A percentile compares a stretch with the other conserved stretches of the same genome.
phyloP scores from a whole-genome alignment of 2,329 filamentous ascomycete genomes.

The Xylariales sp. region DNA sequence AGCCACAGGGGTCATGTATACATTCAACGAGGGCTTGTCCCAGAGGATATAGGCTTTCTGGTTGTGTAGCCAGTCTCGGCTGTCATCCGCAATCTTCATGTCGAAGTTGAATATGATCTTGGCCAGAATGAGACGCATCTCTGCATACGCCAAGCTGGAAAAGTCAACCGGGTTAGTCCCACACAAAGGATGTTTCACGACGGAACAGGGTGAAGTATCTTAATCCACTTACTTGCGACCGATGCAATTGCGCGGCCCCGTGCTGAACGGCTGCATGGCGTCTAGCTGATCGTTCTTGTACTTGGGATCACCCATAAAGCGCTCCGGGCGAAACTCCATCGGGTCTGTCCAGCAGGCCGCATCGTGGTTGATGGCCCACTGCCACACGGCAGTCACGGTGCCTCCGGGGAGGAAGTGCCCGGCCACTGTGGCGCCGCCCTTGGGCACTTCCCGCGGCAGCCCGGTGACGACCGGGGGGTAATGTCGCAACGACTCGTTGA shows the following conservation, averaged over 20 bases:
- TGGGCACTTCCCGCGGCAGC: constrained; percentile 17
- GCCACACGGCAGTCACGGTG: constrained; percentile 31
- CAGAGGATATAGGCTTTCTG: constrained; percentile 25
- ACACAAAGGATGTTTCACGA: no score
- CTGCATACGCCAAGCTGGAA: constrained; percentile 29
- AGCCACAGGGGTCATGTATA: constrained; percentile 17
- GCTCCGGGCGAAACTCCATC: constrained; percentile 32
- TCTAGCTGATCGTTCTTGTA: constrained; percentile 28
- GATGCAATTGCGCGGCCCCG: constrained; percentile 35
- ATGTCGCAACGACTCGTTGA: constrained; percentile 37
- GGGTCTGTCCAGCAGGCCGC: constrained; percentile 32
- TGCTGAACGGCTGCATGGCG: constrained; percentile 30
- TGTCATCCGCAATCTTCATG: constrained; percentile 19
- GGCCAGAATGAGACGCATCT: constrained; percentile 32
- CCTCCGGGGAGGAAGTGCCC: constrained; percentile 20
- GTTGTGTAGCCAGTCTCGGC: constrained; percentile 19
- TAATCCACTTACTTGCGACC: constrained; percentile 29
- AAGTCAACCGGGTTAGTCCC: neutral
- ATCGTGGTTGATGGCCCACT: constrained; percentile 30
- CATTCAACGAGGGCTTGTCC: constrained; percentile 22
- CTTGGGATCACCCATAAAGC: constrained; percentile 25
- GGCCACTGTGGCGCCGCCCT: constrained; percentile 19
- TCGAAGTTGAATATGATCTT: constrained; percentile 32
- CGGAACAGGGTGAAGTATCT: no score
- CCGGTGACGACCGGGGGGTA: constrained; percentile 30